Conservation (phyloP, 129 eudicot genomes). For the Chrysanthemum makinoi region DNA sequence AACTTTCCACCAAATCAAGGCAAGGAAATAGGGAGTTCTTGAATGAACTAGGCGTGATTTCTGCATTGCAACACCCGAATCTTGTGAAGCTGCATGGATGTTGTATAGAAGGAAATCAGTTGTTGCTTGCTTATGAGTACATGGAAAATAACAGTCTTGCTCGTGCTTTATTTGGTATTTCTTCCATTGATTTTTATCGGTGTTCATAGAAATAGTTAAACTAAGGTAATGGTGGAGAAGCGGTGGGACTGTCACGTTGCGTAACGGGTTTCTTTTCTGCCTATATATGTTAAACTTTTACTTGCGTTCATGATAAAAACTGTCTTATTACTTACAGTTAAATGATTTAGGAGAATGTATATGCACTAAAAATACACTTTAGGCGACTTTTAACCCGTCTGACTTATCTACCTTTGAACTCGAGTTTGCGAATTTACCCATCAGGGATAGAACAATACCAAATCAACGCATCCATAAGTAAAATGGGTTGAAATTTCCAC, state of each 20-base stretch:
- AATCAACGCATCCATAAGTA: not conserved
- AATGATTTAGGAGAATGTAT: not conserved
- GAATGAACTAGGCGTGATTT: constrained; percentile 79
- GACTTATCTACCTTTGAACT: not conserved
- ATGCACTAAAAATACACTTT: not conserved
- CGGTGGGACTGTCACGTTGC: too few relatives aligned
- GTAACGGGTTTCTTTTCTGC: too few relatives aligned
- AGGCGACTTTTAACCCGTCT: not conserved
- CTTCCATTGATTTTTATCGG: not conserved
- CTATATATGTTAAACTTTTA: too few relatives aligned
- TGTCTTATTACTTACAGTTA: not conserved
- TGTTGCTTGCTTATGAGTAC: constrained; percentile 71
- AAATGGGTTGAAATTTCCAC: constrained; percentile 2
- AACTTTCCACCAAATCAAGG: constrained; percentile 48
- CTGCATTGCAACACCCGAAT: constrained; percentile 72
- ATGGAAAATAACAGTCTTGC: constrained; percentile 81
- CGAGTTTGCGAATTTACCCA: not conserved
- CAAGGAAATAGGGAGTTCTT: constrained; percentile 83
- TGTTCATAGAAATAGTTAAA: not conserved
- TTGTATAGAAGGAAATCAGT: constrained; percentile 69
- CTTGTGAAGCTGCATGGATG: constrained; percentile 77
- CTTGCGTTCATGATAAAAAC: too few relatives aligned
- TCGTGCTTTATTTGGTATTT: constrained; percentile 68
- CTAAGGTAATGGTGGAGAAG: not conserved
- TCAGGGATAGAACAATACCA: not conserved